Base-by-base conservation (phyloP, 1,284 basidiomycete genomes). In the Marasmius tenuissimus region DNA sequence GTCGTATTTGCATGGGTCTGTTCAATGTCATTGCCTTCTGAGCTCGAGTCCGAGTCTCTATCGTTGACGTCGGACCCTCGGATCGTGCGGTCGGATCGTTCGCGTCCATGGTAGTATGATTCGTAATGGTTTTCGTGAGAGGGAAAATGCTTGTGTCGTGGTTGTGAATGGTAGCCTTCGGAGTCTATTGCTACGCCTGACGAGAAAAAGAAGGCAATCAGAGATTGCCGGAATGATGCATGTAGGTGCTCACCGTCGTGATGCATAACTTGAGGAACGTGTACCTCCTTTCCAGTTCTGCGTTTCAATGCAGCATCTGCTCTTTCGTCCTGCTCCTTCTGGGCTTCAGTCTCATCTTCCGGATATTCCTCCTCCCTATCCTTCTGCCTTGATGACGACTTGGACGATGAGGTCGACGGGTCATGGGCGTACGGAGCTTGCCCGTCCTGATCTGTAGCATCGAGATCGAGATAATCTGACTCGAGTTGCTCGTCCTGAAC, bases 201-300 rank as follows among this genome's bases (percentile, higher is more conserved):
- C n/a, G 14, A 49, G 53, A 47, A 61, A 54, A 9, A 63, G 52
- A 57, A 61, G 12, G 11, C 20, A 54, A 34, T 59, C 34, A 16
- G 34, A 59, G 20, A 56, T 8, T 40, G 38, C 18, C 14, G 52
- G 59, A 51, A 42, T 56, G 52, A 76, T 67, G 76, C 74, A 63
- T 81, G 63, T 76, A 37, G n/a, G 20, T 8, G 11, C 77, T 78
- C 70, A 84, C 93, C 82, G 59, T 85, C 75, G 47, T 82, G 87
- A 68, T 93, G 93, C 51, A 87, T 78, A 1, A 94, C 84, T 5
- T 85, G 83, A 20, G 90, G 89, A 50, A 82, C 80, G 62, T 87
- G 81, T 20, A 80, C 74, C 12, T 82, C 79, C 18, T 78, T 69
- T 59, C 74, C 71, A 18, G 83, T 68, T 48, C 76, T 71, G 12